Percentiles rank a stretch among this genome's conserved stretches.
Evolutionary conservation across 106 monocot species (phyloP).

Genomic region (Dendrobium catenatum): DNA sequence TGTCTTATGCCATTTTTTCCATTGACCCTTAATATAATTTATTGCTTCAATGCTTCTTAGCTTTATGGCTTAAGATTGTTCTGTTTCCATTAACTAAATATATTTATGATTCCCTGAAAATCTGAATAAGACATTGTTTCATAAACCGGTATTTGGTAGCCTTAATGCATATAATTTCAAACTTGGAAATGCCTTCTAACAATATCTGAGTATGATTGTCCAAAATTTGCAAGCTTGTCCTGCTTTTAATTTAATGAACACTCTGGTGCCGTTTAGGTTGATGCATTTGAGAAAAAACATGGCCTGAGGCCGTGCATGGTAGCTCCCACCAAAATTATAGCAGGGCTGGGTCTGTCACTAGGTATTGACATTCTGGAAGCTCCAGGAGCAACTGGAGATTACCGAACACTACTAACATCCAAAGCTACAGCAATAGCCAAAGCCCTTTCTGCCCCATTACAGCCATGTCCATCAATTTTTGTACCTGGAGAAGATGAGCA

Average conservation of each 20-base stretch:
- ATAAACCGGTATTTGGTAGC: too few relatives aligned
- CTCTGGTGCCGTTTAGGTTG: conserved; percentile 43
- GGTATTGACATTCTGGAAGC: conserved; percentile 95
- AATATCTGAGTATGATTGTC: too few relatives aligned
- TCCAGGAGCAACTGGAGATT: conserved; percentile 96
- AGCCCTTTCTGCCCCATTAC: conserved; percentile 84
- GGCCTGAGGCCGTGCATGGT: conserved; percentile 90
- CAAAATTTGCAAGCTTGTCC: too few relatives aligned
- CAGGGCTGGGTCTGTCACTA: conserved; percentile 84
- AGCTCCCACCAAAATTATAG: conserved; percentile 97
- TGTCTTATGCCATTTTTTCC: too few relatives aligned
- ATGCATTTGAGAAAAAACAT: conserved; percentile 63
- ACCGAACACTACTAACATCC: conserved; percentile 78
- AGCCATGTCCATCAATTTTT: conserved; percentile 64
- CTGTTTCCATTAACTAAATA: neutral
- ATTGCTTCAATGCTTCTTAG: too few relatives aligned
- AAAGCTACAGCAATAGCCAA: conserved; percentile 79
- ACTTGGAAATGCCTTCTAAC: too few relatives aligned
- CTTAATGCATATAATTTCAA: too few relatives aligned
- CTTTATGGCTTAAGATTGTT: too few relatives aligned
- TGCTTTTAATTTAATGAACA: neutral
- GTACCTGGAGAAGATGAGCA: conserved; percentile 77
- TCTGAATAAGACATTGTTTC: neutral
- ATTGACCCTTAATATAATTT: too few relatives aligned
- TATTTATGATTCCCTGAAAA: neutral